Evolutionary conservation across 148 eudicot genomes (phyloP), one percentile per base, ranked within the genome.

Genomic region (Vaccinium macrocarpon): DNA sequence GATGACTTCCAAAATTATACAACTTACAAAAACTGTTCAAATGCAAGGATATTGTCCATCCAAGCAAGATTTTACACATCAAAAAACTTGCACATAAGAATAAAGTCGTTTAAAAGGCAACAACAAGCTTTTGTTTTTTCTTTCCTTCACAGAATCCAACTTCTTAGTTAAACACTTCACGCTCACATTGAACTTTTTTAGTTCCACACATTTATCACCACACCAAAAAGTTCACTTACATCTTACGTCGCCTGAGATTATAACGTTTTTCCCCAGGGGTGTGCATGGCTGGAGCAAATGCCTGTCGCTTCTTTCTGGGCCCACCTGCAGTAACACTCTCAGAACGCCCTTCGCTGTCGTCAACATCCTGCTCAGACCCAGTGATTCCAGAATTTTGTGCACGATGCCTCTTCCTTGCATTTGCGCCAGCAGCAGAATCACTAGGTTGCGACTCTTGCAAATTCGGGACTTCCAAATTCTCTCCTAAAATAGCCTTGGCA

Each of bases 261-360:
- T 96, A 96, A 70, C 97, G 93, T 29, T 86, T 89, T 88, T 87
- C 92, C 19, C 90, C 95, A n/a, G 93, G 93, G 86, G 91, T 91
- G 53, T 90, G 89, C 13, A 81, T 76, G 49, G 93, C 84, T 71
- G 89, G 86, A n/a, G 94, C 78, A 79, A 83, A 86, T 19, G 91
- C 86, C 70, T 96, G 93, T 72, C 90, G 91, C 86, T 95, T 94
- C 90, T 95, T 95, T 85, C 89, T 88, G 35, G 90, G 90, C 53
- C 95, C 91, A 85, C 88, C 95, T 83, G 88, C 85, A 25, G 93
- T 85, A 78, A 91, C 91, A 88, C 98, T 96, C 74, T 91, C 95
- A 27, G 92, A 92, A 46, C 23, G 91, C 77, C 91, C 95, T 79
- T 94, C 95, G 79, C 94, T 91, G 11, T 87, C 87, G 74, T 88